A percentile compares a stretch with the other conserved stretches of the same genome.
Conservation (phyloP, 768 basidiomycete species). For the Russula dissimulans region DNA sequence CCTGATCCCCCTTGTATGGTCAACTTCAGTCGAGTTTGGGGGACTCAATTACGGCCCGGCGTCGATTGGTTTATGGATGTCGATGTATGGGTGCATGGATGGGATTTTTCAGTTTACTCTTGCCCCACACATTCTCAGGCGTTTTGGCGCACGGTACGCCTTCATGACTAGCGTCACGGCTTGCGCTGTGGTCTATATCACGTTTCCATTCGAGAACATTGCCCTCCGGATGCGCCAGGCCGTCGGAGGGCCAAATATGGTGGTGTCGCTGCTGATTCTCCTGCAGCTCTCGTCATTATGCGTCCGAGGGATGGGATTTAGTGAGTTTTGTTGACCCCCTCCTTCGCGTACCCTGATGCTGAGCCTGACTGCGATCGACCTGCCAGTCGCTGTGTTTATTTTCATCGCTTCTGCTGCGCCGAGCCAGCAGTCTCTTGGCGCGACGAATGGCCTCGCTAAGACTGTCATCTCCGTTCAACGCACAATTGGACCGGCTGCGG, state of each 20-base stretch:
- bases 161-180: conserved; percentile 17
- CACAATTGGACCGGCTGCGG: conserved; percentile 43
- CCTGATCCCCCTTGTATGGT: conserved; percentile 38
- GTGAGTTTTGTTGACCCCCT: background rate
- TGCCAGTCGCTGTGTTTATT: conserved; percentile 55
- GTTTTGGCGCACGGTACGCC: background rate
- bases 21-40: conserved; percentile 34
- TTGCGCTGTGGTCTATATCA: conserved; percentile 18
- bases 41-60: conserved; percentile 28
- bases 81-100: conserved; percentile 28
- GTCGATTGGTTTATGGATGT: conserved; percentile 22
- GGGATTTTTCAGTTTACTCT: conserved; percentile 31
- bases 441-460: conserved; percentile 21
- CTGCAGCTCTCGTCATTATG: background rate
- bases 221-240: background rate
- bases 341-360: background rate
- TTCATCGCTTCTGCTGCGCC: conserved; percentile 57
- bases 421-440: conserved; percentile 52
- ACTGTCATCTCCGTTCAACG: conserved; percentile 30
- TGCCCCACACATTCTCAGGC: conserved; percentile 25
- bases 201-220: conserved; percentile 23
- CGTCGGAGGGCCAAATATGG: background rate
- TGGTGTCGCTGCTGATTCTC: background rate
- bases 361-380: background rate
- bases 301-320: background rate